Conservation (phyloP, 306 rosid genomes). For the Erythrophleum fordii region DNA sequence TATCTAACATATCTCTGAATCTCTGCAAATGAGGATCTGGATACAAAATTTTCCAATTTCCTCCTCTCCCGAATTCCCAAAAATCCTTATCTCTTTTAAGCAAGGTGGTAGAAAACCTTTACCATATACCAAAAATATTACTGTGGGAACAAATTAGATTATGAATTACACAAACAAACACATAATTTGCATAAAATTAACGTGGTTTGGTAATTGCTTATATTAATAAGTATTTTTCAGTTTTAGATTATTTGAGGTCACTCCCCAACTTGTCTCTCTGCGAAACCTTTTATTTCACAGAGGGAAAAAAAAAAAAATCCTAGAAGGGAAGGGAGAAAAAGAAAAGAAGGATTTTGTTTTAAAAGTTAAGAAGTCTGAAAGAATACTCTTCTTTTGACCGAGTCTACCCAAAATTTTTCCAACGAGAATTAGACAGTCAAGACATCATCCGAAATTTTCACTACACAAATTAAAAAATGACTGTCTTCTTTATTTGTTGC, state of each 20-base stretch:
- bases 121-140: not conserved
- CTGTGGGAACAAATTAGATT: not conserved
- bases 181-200: too few species aligned
- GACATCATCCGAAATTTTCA: not conserved
- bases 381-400: not conserved
- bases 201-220: too few species aligned
- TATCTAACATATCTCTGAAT: not conserved
- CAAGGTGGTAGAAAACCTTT: not conserved
- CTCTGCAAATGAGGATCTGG: not conserved
- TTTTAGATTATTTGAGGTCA: too few species aligned
- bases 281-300: not conserved
- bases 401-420: not conserved
- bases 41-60: not conserved
- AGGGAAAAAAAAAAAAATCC: not conserved
- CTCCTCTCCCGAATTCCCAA: not conserved
- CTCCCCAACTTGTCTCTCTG: too few species aligned
- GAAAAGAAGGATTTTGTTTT: not conserved
- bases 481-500: slow-evolving; percentile 27
- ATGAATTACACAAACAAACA: too few species aligned
- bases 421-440: not conserved
- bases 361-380: not conserved
- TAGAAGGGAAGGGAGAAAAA: not conserved
- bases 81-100: not conserved
- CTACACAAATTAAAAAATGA: slow-evolving; percentile 19
- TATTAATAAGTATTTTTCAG: too few species aligned